A percentile compares a stretch with the other conserved stretches of the same genome.
Evolutionary conservation across 352 stramenopile genomes (phyloP).

Genomic region (Pythium pectinolyticum): DNA sequence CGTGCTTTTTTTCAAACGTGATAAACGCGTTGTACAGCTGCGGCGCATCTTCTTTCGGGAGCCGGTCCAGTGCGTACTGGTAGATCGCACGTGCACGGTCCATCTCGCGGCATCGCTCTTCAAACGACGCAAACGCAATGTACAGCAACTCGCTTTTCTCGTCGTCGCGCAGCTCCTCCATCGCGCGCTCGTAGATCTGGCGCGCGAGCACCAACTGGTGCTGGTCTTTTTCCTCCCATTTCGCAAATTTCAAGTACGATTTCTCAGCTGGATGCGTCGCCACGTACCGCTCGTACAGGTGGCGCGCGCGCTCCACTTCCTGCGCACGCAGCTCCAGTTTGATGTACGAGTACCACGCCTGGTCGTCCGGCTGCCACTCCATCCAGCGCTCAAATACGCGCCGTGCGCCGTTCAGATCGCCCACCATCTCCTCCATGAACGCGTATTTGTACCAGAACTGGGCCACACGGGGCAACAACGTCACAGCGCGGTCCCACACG

Average conservation of each 20-base stretch:
- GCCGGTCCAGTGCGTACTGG: constrained; percentile 77
- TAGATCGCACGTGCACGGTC: constrained; percentile 91
- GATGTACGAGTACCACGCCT: constrained; percentile 98
- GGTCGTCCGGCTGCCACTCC: constrained; percentile 98
- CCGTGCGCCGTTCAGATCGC: constrained; percentile 92
- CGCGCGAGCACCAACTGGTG: constrained; percentile 91
- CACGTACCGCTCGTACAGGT: constrained; percentile 95
- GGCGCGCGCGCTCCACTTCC: constrained; percentile 81
- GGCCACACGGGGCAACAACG: constrained; percentile 94
- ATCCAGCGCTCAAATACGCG: constrained; percentile 97
- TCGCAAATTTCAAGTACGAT: constrained; percentile 98
- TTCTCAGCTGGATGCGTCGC: constrained; percentile 87
- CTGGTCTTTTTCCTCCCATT: constrained; percentile 97
- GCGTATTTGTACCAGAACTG: constrained; percentile 99
- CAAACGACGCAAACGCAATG: constrained; percentile 95
- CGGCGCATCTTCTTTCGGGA: constrained; percentile 87
- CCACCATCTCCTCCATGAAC: constrained; percentile 99
- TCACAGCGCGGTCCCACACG: constrained; percentile 93
- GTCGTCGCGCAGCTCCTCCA: constrained; percentile 89
- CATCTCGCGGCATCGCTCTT: constrained; percentile 95
- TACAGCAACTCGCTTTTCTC: constrained; percentile 89
- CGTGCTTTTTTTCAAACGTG: constrained; percentile 98
- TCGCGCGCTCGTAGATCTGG: constrained; percentile 93
- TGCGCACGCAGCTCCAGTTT: constrained; percentile 96
- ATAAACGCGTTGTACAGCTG: constrained; percentile 96